Evolutionary conservation across 2,329 filamentous ascomycete species (phyloP), one percentile per base, ranked within the genome.

Genomic region (Aspergillus costaricaensis): DNA sequence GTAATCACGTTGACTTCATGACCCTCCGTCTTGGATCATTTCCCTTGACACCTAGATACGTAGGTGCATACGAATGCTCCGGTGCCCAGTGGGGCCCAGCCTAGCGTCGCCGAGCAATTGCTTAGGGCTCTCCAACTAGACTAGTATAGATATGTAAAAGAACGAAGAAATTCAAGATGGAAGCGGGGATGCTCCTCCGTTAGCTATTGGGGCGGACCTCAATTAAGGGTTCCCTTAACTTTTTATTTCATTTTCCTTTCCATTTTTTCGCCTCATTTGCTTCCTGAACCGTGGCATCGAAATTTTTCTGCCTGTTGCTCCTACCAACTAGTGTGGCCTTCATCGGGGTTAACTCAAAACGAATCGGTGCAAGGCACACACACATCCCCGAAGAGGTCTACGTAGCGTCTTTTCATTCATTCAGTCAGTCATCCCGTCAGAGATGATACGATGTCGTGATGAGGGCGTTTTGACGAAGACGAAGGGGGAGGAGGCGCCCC

Each of bases 21-120:
- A 36, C 32, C 32, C 32, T 36, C 32, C 32, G 32, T 5, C 32
- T 36, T 36, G 41, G 12, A 8, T 12, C 15, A 17, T 44, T 21
- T 21, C 41, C 21, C 41, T 44, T 44, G 41, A 19, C 41, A 44
- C 41, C 41, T 68, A 5, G 4, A 36, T 36, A 67, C 66, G 66
- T 68, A 66, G 63, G 27, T 62, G 59, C 63, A 61, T 67, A 68
- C 66, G 66, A 67, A 68, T 67, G 52, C 64, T 58, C 62, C 58
- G 51, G 58, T 44, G 19, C 48, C 21, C 30, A 9, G 62, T 64
- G 62, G 62, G 62, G 57, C 57, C 57, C 41, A 36, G 17, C 7
- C 21, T 49, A 49, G 44, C 23, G 44, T 23, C 44, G 44, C 44
- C 44, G 19, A 15, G 44, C 44, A 7, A 49, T 49, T 36, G 44